Conservation (phyloP, 75 land plant genomes). For the Pinus tabuliformis region DNA sequence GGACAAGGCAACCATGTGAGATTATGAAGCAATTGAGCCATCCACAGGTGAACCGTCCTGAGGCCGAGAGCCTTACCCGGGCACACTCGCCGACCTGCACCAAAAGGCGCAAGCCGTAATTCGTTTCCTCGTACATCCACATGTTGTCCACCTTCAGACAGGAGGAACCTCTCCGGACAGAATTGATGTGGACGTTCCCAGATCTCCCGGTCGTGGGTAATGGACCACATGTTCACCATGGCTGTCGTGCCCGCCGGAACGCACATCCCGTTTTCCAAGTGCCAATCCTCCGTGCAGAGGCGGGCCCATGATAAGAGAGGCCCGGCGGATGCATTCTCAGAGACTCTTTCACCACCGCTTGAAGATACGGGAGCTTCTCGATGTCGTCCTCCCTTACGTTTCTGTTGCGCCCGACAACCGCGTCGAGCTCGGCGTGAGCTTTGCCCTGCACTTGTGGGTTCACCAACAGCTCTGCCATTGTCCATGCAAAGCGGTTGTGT, state of each 20-base stretch:
- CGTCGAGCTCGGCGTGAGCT: constrained; percentile 56
- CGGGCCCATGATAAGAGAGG: constrained; percentile 93
- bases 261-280: constrained; percentile 29
- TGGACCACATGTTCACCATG: constrained; percentile 97
- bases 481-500: constrained; percentile 81
- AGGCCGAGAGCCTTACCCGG: constrained; percentile 56
- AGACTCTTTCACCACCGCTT: constrained; percentile 71
- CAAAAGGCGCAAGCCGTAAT: constrained; percentile 60
- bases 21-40: constrained; percentile 54
- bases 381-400: constrained; percentile 38
- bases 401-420: constrained; percentile 9
- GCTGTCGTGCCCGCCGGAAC: constrained; percentile 81
- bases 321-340: constrained; percentile 77
- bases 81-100: constrained; percentile 64
- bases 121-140: constrained; percentile 48
- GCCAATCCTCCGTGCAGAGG: constrained; percentile 58
- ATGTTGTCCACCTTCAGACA: constrained; percentile 29
- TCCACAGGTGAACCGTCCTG: constrained; percentile 37
- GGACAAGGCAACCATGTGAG: constrained; percentile 52
- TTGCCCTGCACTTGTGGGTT: constrained; percentile 65
- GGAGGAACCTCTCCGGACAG: constrained; percentile 66
- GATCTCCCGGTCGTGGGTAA: constrained; percentile 60
- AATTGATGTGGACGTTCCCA: constrained; percentile 64
- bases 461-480: constrained; percentile 71
- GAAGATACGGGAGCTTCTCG: constrained; percentile 53